A percentile compares a stretch with the other conserved stretches of the same genome.
These are phyloP conservation scores for Phytophthora sojae DNA, from an alignment of 352 stramenopile genomes.

Conservation along the genomic window DNA sequence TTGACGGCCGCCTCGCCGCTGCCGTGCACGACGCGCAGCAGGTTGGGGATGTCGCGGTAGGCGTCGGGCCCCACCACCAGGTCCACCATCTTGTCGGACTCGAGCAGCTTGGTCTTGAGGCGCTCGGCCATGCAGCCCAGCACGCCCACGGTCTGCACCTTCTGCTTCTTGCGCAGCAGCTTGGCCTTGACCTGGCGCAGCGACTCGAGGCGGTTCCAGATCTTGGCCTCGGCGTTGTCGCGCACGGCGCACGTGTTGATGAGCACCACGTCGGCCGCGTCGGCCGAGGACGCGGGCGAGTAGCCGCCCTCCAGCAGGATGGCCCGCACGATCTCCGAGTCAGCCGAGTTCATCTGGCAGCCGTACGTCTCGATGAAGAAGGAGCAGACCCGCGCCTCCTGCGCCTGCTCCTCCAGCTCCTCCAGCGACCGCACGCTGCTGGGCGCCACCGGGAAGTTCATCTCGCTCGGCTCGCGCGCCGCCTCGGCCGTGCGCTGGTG, in stretches of 20 bases:
- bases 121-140: constrained; percentile 99
- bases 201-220: constrained; percentile 87
- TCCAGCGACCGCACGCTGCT: constrained; percentile 61
- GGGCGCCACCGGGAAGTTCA: constrained; percentile 69
- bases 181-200: constrained; percentile 83
- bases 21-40: constrained; percentile 90
- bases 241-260: constrained; percentile 99
- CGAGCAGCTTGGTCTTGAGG: constrained; percentile 96
- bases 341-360: constrained; percentile 99
- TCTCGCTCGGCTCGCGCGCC: constrained; percentile 64
- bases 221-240: constrained; percentile 98
- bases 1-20: constrained; percentile 89
- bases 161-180: constrained; percentile 67
- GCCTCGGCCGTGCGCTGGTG: constrained; percentile 34
- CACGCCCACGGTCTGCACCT: constrained; percentile 93
- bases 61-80: constrained; percentile 98
- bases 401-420: constrained; percentile 50
- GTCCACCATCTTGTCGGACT: constrained; percentile 96
- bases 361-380: constrained; percentile 97
- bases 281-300: constrained; percentile 61
- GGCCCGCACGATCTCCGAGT: constrained; percentile 98
- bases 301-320: constrained; percentile 90
- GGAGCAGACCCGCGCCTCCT: constrained; percentile 39
- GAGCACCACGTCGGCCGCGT: constrained; percentile 94
- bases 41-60: constrained; percentile 97